Evolutionary conservation across 805 yeast species (phyloP), one percentile per base, ranked within the genome.

Genomic region (Zygosaccharomyces bisporus): DNA sequence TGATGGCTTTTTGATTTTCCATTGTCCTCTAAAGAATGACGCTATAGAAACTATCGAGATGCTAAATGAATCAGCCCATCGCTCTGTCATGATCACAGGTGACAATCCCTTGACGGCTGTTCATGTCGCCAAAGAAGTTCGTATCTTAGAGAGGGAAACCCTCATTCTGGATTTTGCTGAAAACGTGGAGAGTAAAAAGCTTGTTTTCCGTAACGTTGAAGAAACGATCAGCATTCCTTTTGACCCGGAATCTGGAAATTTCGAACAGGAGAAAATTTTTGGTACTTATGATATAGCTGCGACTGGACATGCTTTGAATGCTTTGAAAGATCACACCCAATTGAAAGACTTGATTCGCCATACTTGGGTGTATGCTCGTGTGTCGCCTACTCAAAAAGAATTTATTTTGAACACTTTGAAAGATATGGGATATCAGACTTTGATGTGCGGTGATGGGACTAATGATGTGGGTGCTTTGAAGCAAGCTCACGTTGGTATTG

Each of bases 401-500:
- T 88, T 84, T 54, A 81, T 93, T 56, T 74, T 93, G 58, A 83
- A 81, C 50, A 77, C 89, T 30, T 77, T 87, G 64, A 93, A 91
- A 66, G 82, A 80, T 50, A 76, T 87, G 64, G 96, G 96, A 19
- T 93, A 91, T 69, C 84, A 80, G 61, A 93, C 98, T 18, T 76
- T 93, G 57, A 93, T 93, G 99, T 93, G 99, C 70, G 99, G 99
- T 74, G 99, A 93, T 70, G 99, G 99, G 69, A 93, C 99, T n/a
- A 93, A 93, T 63, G 99, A 93, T 73, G 99, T 93, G 40, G 99
- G 99, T 68, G 99, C 99, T 43, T 78, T 93, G 69, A 93, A 93
- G 67, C 98, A 93, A 72, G 98, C 99, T 2, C 95, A 93, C 61
- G 84, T 93, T 61, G 99, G 99, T 73, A 86, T 93, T 63, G 99